Percentiles rank a stretch among this genome's conserved stretches.
These are phyloP conservation scores for Leccinum rimulosum DNA, from an alignment of 768 basidiomycete genomes.

Conservation along the genomic window DNA sequence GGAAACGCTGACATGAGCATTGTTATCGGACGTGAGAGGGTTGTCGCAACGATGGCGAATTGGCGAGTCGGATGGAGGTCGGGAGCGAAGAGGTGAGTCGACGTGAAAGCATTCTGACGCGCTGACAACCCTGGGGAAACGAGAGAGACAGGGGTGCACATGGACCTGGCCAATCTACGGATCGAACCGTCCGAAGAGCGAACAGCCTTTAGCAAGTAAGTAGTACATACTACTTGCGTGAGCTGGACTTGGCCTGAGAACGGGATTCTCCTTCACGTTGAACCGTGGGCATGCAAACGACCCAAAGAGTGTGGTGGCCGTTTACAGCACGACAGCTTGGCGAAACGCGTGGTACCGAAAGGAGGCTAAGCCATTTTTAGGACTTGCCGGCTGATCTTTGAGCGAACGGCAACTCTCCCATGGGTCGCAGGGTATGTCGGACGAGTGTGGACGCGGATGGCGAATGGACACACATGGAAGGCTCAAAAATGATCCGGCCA, in stretches of 20 bases:
- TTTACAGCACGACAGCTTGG: background rate
- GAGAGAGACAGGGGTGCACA: background rate
- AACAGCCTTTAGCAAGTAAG: background rate
- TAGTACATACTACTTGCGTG: background rate
- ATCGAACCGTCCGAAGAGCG: background rate
- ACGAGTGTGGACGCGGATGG: background rate
- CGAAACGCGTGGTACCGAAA: background rate
- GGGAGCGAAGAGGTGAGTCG: background rate
- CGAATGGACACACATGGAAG: background rate
- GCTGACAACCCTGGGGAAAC: background rate
- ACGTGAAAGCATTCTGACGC: background rate
- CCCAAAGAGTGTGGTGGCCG: background rate
- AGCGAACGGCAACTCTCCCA: background rate
- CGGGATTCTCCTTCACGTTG: background rate
- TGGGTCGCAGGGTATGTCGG: background rate
- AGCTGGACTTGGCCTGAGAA: background rate
- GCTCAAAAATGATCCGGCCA: background rate
- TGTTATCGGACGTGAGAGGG: background rate
- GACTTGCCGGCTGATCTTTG: background rate
- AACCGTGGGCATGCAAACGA: background rate
- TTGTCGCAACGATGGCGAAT: background rate
- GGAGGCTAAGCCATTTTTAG: background rate
- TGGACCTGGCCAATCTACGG: background rate
- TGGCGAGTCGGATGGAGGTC: background rate
- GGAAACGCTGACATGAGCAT: background rate